These are phyloP conservation scores for Purpureocillium lavendulum DNA, from an alignment of 2,329 filamentous ascomycete species.

Conservation along the genomic window DNA sequence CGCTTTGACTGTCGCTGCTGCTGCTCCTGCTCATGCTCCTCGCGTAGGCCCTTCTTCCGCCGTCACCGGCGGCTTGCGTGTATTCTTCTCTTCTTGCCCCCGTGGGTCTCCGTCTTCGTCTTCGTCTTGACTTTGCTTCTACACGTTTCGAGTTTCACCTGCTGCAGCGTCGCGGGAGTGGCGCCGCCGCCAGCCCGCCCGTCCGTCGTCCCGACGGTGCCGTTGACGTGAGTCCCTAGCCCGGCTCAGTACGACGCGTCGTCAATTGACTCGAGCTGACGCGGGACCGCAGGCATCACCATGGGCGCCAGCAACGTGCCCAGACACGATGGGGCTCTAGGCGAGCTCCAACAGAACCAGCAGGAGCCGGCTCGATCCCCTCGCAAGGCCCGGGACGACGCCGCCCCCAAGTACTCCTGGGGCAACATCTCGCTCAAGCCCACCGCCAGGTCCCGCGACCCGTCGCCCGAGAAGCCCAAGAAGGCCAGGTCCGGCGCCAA, in stretches of 20 bases:
- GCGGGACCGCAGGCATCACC: background rate
- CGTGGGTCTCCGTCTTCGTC: no score
- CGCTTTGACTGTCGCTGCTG: conserved; percentile 2
- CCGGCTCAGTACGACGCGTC: no score
- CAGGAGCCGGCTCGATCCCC: conserved; percentile 32
- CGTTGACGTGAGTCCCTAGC: no score
- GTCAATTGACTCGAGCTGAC: no score
- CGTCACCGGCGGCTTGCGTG: no score
- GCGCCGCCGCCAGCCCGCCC: no score
- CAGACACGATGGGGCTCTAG: conserved; percentile 35
- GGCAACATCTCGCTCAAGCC: conserved; percentile 35
- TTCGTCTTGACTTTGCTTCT: no score
- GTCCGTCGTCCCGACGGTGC: no score
- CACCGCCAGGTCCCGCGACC: conserved; percentile 33
- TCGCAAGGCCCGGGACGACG: conserved; percentile 26
- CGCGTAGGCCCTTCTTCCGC: no score
- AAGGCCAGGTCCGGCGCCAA: conserved; percentile 81
- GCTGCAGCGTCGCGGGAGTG: no score
- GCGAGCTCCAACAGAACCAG: conserved; percentile 50
- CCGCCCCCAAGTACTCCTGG: conserved; percentile 21
- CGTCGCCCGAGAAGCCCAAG: conserved; percentile 54
- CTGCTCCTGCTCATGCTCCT: background rate
- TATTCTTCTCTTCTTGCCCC: no score
- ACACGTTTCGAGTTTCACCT: no score
- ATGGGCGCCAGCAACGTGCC: conserved; percentile 25